Evolutionary conservation across 1,139 yeast genomes (phyloP).

Genomic region (Nakaseomyces bracarensis): DNA sequence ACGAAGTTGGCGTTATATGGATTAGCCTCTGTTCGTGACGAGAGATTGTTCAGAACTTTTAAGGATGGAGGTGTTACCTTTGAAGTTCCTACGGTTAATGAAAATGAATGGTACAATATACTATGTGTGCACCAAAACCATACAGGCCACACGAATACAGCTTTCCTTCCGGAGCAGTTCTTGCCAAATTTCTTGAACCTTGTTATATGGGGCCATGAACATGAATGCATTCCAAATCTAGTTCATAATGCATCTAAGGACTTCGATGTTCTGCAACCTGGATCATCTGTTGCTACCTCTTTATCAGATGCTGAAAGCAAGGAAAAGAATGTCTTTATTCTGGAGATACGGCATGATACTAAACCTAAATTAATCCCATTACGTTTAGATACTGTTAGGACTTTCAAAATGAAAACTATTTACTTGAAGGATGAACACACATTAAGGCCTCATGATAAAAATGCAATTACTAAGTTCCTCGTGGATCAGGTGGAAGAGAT

Average conservation of each 20-base stretch:
- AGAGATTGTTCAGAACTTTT: conserved; percentile 73
- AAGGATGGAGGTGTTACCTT: conserved; percentile 74
- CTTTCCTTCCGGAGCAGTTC: conserved; percentile 75
- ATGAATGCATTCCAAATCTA: conserved; percentile 79
- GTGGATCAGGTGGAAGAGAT: conserved; percentile 56
- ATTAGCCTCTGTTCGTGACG: conserved; percentile 81
- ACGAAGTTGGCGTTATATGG: conserved; percentile 87
- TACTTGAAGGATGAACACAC: conserved; percentile 45
- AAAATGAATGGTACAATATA: conserved; percentile 71
- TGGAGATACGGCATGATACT: conserved; percentile 52
- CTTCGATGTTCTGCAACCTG: conserved; percentile 82
- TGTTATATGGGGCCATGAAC: conserved; percentile 97
- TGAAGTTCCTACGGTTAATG: conserved; percentile 52
- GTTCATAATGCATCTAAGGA: conserved; percentile 56
- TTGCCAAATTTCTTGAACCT: conserved; percentile 76
- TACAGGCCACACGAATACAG: conserved; percentile 68
- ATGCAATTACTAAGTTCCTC: conserved; percentile 54
- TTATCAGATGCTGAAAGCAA: conserved; percentile 77
- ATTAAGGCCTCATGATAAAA: conserved; percentile 57
- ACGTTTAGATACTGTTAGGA: conserved; percentile 66
- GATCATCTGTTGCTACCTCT: conserved; percentile 91
- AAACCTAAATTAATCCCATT: conserved; percentile 55
- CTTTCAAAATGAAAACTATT: conserved; percentile 68
- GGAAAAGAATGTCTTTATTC: conserved; percentile 63
- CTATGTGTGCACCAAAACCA: conserved; percentile 92